A percentile compares a stretch with the other conserved stretches of the same genome.
Conservation (phyloP, 345 rosid genomes). For the Clarkia xantiana region DNA sequence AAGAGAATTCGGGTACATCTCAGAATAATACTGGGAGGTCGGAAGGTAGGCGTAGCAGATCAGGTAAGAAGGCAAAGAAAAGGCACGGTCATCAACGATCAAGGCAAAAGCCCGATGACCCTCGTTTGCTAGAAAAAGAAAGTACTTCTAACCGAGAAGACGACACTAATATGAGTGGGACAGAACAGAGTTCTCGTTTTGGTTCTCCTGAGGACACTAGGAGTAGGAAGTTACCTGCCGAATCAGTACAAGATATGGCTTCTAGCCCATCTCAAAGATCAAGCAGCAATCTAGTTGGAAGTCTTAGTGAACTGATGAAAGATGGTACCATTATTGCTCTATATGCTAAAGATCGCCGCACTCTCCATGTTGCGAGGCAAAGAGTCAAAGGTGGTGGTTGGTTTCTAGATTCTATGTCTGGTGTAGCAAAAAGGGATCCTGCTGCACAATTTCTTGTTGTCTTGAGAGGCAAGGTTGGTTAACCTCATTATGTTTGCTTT, state of each 20-base stretch:
- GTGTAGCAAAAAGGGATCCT: constrained; percentile 90
- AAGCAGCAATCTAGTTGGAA: constrained; percentile 39
- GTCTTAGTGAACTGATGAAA: constrained; percentile 50
- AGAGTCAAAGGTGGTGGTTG: constrained; percentile 96
- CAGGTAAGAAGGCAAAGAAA: constrained; percentile 92
- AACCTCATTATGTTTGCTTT: neutral
- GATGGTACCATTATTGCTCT: constrained; percentile 86
- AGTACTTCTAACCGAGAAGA: constrained; percentile 66
- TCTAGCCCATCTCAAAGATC: constrained; percentile 34
- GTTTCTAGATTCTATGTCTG: constrained; percentile 80
- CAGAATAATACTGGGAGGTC: constrained; percentile 26
- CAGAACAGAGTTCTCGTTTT: constrained; percentile 72
- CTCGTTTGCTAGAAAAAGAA: constrained; percentile 48
- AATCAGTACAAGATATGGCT: constrained; percentile 39
- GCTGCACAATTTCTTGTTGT: constrained; percentile 94
- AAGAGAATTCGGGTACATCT: constrained; percentile 36
- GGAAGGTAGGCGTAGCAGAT: constrained; percentile 63
- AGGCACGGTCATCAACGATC: constrained; percentile 69
- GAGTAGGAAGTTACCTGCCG: constrained; percentile 72
- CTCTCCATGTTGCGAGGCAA: constrained; percentile 80
- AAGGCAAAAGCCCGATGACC: constrained; percentile 44
- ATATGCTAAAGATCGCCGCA: constrained; percentile 55
- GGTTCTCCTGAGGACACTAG: constrained; percentile 76
- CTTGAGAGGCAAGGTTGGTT: constrained; percentile 69
- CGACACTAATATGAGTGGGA: constrained; percentile 77